phyloP scores from a whole-genome alignment of 441 rosid genomes.

The Theobroma grandiflorum region DNA sequence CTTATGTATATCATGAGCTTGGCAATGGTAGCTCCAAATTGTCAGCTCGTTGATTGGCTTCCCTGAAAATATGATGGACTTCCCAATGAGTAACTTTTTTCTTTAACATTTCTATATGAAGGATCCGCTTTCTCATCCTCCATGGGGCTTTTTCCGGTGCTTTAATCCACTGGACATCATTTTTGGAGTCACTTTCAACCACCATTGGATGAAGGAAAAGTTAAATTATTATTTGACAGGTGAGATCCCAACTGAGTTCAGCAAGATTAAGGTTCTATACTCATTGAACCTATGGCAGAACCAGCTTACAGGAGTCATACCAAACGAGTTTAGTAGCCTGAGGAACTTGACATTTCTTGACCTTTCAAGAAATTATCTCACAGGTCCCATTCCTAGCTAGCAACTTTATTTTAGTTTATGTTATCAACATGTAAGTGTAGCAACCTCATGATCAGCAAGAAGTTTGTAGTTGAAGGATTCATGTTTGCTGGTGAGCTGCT shows the following conservation, averaged over 20 bases:
- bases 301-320: conserved; percentile 84
- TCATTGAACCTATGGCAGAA: conserved; percentile 81
- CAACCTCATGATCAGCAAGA: background rate
- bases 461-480: background rate
- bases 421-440: background rate
- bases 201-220: too few relatives aligned
- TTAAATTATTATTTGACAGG: conserved; percentile 75
- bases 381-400: conserved; percentile 60
- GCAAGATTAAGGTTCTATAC: conserved; percentile 65
- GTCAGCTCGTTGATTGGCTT: too few relatives aligned
- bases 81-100: too few relatives aligned
- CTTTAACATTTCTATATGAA: too few relatives aligned
- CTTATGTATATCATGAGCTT: too few relatives aligned
- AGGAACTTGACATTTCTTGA: conserved; percentile 81
- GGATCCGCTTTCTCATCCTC: too few relatives aligned
- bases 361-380: conserved; percentile 80
- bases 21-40: too few relatives aligned
- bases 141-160: too few relatives aligned
- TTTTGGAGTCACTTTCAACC: too few relatives aligned
- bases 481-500: background rate
- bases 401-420: background rate
- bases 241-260: conserved; percentile 77
- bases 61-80: too few relatives aligned
- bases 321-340: conserved; percentile 70
- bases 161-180: too few relatives aligned